These are phyloP conservation scores for Fusarium anguioides DNA, from an alignment of 2,329 filamentous ascomycete species.

Conservation along the genomic window DNA sequence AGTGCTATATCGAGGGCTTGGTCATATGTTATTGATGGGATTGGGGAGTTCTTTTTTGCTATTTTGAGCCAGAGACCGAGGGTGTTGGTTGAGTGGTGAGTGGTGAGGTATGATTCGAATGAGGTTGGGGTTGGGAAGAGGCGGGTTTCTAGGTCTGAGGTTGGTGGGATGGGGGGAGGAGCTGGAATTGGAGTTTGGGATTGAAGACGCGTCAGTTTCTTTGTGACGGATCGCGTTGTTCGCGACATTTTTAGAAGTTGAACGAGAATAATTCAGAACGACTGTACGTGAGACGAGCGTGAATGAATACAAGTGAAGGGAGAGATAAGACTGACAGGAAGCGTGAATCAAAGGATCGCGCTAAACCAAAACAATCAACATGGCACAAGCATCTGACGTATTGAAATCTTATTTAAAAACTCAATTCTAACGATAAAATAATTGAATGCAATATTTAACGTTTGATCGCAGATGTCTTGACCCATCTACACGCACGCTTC, in stretches of 20 bases:
- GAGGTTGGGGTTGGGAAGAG: slow-evolving; percentile 27
- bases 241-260: slow-evolving; percentile 23
- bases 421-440: not conserved
- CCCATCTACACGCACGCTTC: fast-evolving
- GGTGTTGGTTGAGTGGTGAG: slow-evolving; percentile 26
- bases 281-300: not conserved
- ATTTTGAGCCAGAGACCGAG: slow-evolving; percentile 60
- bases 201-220: not conserved
- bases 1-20: slow-evolving; percentile 67
- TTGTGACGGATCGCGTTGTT: slow-evolving; percentile 33
- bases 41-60: slow-evolving; percentile 58
- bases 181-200: not conserved
- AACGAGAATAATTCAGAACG: no score
- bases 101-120: slow-evolving; percentile 36
- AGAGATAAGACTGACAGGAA: not conserved
- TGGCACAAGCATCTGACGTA: fast-evolving
- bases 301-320: not conserved
- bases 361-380: not conserved
- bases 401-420: not conserved
- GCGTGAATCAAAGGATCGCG: not conserved
- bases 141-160: not conserved
- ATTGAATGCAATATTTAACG: not conserved
- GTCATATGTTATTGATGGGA: slow-evolving; percentile 59
- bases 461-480: fast-evolving
- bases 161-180: fast-evolving